A percentile compares a stretch with the other conserved stretches of the same genome.
phyloP scores from a whole-genome alignment of 805 yeast species.

The Candida glaebosa region DNA sequence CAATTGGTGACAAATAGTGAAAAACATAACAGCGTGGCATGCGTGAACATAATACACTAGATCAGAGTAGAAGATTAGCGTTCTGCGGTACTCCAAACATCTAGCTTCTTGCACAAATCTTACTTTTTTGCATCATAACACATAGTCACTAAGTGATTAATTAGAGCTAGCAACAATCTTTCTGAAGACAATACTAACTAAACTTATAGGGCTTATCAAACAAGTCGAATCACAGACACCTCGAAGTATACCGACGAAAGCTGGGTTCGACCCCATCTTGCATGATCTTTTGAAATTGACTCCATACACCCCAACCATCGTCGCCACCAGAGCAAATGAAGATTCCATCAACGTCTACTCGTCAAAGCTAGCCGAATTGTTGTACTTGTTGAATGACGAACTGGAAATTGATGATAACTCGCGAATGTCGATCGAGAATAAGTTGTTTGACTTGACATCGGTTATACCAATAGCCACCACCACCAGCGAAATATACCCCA shows the following conservation, averaged over 20 bases:
- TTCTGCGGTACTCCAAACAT: too few species aligned
- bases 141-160: too few species aligned
- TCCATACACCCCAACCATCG: constrained; percentile 18
- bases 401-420: constrained; percentile 24
- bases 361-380: constrained; percentile 25
- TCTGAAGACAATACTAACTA: constrained; percentile 4
- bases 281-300: constrained; percentile 28
- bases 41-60: too few species aligned
- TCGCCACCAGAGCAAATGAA: constrained; percentile 5
- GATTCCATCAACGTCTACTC: constrained; percentile 31
- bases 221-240: neutral
- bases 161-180: too few species aligned
- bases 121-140: too few species aligned
- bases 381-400: constrained; percentile 26
- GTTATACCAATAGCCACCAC: constrained; percentile 20
- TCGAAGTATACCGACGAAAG: constrained; percentile 3
- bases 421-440: constrained; percentile 25
- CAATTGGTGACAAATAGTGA: too few species aligned
- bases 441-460: constrained; percentile 23
- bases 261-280: constrained; percentile 28
- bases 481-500: constrained; percentile 23
- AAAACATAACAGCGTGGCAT: too few species aligned
- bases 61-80: too few species aligned
- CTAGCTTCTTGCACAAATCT: too few species aligned
- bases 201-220: constrained; percentile 4